phyloP scores from a whole-genome alignment of 202 grass and related monocot genomes.

The Zizania palustris region DNA sequence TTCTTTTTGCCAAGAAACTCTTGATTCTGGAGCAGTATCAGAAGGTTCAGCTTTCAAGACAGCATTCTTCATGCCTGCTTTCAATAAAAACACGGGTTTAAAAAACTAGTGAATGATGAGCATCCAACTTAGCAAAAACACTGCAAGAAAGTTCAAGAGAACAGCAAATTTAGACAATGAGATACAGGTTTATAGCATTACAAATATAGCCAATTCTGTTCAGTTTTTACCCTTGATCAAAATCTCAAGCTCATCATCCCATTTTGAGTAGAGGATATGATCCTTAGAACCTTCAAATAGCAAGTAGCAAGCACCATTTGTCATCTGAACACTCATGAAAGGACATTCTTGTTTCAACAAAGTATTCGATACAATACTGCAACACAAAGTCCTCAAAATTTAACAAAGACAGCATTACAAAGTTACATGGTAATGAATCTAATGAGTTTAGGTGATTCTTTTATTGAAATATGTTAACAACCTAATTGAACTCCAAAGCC shows the following conservation, averaged over 20 bases:
- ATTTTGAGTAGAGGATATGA: slow-evolving; percentile 41
- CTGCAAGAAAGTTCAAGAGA: neutral
- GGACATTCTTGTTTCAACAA: slow-evolving; percentile 46
- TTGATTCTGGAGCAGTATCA: slow-evolving; percentile 37
- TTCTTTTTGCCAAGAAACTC: slow-evolving; percentile 56
- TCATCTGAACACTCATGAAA: slow-evolving; percentile 65
- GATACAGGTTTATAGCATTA: slow-evolving; percentile 14
- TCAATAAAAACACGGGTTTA: slow-evolving; percentile 30
- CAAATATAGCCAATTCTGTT: slow-evolving; percentile 11
- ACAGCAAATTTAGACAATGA: slow-evolving; percentile 24
- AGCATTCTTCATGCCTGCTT: slow-evolving; percentile 52
- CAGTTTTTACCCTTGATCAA: slow-evolving; percentile 58
- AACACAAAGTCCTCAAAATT: slow-evolving; percentile 20
- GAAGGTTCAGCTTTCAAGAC: slow-evolving; percentile 34
- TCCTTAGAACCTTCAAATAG: slow-evolving; percentile 68
- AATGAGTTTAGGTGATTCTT: neutral
- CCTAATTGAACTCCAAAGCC: neutral
- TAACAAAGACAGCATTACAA: slow-evolving; percentile 9
- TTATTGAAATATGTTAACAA: neutral
- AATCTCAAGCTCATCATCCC: slow-evolving; percentile 49
- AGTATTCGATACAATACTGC: slow-evolving; percentile 30
- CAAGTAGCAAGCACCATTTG: slow-evolving; percentile 70
- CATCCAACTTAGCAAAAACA: slow-evolving; percentile 11
- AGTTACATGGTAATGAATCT: slow-evolving; percentile 1
- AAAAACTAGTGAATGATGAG: slow-evolving; percentile 28